Evolutionary conservation across 2,329 filamentous ascomycete species (phyloP), one percentile per base, ranked within the genome.

Genomic region (Hymenoscyphus scutula): DNA sequence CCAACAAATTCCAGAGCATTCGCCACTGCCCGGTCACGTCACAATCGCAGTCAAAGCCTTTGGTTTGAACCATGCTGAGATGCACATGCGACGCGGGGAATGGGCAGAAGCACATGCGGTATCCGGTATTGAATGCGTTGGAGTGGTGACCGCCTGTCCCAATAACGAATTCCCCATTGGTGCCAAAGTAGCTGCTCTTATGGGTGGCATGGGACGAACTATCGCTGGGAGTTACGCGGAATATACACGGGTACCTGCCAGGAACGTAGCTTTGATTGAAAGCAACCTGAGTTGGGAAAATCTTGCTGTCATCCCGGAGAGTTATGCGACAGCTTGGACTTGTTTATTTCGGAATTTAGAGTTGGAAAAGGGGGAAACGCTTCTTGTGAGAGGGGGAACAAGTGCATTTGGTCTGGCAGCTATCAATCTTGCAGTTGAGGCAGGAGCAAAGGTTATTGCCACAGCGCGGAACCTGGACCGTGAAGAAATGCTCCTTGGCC

Each of bases 11-110:
- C 73, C 76, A 1, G 76, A 80, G 37, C 80, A 80, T 1, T 71
- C 65, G 4, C 77, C 79, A 0, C 48, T 68, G 10, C 62, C 68
- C 1, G 71, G 72, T 59, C 72, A 79, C 56, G 72, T 79, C 19
- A 68, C 80, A 6, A 79, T 78, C 58, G 72, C 73, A 56, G 74
- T 80, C 13, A 70, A 76, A 53, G 77, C 77, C 1, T 74, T 75
- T 23, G 77, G 77, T 23, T 71, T 76, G 25, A 80, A 80, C 60
- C 78, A 64, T 11, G 62, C 62, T 5, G 64, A 65, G 41, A 62
- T 65, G 19, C 55, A 62, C 41, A 65, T 64, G 53, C 59, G 59
- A 37, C 53, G 60, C 11, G 64, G 64, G 2, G 56, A 64, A 60
- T 65, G 62, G 56, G 38, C 59, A n/a, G 64, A 58, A 37, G 56